Evolutionary conservation across 305 asterid species (phyloP), one percentile per base, ranked within the genome.

Genomic region (Fraxinus albicans): DNA sequence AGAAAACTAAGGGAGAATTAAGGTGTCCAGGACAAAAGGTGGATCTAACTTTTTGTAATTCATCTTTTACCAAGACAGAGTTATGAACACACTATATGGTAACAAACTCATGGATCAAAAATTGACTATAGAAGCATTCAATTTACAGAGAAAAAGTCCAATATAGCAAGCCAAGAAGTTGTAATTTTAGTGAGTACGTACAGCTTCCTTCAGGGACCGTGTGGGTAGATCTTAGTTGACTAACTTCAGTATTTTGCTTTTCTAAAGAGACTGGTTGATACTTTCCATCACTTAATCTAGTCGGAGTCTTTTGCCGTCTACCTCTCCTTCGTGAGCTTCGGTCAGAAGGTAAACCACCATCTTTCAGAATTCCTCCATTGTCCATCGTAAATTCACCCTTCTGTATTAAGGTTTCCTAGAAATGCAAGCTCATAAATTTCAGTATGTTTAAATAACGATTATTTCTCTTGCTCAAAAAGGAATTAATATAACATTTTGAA

Each of bases 301-400:
- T 81, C 12, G 85, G 83, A 86, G 88, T 90, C 81, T 88, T 94
- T 50, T 87, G 91, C 79, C 92, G 90, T 83, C 94, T 91, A 75
- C 91, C 88, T 88, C 93, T 93, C 89, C 94, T 91, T 82, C 98
- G 95, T 77, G 94, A 47, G 60, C 90, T 91, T 67, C 89, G 90
- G 27, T 89, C 96, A 79, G 93, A 82, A 80, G 86, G 85, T 55
- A 87, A 87, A 69, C 82, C 85, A 69, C 87, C 89, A 73, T 90
- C 94, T 72, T 87, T 91, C 36, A 83, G 78, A 85, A 81, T 80
- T 83, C 82, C 90, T 77, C 88, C 92, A 89, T 90, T 86, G 47
- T 86, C 77, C 76, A 84, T 84, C 31, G 86, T 77, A 69, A 78
- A 60, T 34, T 88, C 94, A 82, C 84, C 93, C 79, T 79, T 86